Evolutionary conservation across 441 rosid species (phyloP).

Genomic region (Populus hybrid): DNA sequence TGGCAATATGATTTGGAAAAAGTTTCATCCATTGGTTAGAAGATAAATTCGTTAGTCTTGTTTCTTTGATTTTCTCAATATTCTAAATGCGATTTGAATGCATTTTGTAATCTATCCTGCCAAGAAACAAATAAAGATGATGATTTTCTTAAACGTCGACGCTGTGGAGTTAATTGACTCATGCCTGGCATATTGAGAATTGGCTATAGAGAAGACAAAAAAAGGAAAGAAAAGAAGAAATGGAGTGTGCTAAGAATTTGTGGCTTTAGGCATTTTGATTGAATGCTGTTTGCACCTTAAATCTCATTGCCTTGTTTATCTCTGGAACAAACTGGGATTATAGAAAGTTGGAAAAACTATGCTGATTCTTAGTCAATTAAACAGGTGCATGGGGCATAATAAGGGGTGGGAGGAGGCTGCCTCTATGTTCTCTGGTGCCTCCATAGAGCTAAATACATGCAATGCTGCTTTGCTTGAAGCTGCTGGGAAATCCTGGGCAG

Average conservation of each 20-base stretch:
- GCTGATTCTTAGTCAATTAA: background rate
- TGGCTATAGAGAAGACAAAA: background rate
- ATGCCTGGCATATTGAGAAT: background rate
- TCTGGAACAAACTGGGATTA: background rate
- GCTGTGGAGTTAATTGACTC: background rate
- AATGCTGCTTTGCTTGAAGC: constrained; percentile 98
- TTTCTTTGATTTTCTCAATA: background rate
- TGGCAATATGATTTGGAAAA: background rate
- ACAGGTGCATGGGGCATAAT: constrained; percentile 98
- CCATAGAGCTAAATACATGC: constrained; percentile 79
- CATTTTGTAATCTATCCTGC: background rate
- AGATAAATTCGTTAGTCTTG: background rate
- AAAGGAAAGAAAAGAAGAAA: background rate
- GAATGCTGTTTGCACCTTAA: background rate
- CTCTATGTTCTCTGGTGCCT: constrained; percentile 69
- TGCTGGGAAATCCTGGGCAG: constrained; percentile 86
- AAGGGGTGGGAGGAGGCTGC: constrained; percentile 99
- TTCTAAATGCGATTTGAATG: background rate
- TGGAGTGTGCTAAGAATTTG: background rate
- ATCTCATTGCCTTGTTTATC: background rate
- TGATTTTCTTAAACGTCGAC: background rate
- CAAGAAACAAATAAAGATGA: background rate
- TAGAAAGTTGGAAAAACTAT: background rate
- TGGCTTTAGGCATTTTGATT: background rate
- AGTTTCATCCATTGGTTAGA: background rate